Conservation (phyloP, 139 green algal species). For the Tetraselmis striata region DNA sequence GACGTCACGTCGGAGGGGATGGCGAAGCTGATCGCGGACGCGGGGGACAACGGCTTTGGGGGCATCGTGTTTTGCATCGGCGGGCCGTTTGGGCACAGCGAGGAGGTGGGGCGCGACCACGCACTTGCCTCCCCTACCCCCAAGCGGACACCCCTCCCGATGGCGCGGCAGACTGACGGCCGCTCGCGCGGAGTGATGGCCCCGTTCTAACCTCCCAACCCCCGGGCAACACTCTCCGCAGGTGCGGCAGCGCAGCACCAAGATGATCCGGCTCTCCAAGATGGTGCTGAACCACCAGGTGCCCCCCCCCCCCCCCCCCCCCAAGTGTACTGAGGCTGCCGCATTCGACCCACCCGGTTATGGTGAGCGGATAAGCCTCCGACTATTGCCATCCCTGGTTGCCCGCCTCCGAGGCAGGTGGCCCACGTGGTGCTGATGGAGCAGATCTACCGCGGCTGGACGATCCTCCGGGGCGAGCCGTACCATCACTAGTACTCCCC, state of each 20-base stretch:
- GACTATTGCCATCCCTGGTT: too few relatives aligned
- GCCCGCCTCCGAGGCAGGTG: too few relatives aligned
- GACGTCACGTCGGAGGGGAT: constrained; percentile 43
- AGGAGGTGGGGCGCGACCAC: not conserved
- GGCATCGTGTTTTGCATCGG: constrained; percentile 61
- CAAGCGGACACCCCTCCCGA: too few relatives aligned
- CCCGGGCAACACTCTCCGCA: too few relatives aligned
- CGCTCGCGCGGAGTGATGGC: too few relatives aligned
- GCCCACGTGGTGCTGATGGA: constrained; percentile 75
- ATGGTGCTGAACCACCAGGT: constrained; percentile 83
- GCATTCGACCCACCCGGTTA: too few relatives aligned
- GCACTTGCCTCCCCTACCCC: too few relatives aligned
- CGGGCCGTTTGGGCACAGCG: constrained; percentile 66
- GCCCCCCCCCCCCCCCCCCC: not conserved
- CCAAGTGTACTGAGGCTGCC: too few relatives aligned
- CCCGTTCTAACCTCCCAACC: too few relatives aligned
- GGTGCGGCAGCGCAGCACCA: constrained; percentile 43
- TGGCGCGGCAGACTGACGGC: too few relatives aligned
- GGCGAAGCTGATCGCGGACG: constrained; percentile 50
- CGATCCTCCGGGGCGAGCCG: constrained; percentile 66
- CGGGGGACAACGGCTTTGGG: constrained; percentile 28
- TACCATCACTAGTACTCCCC: constrained; percentile 81
- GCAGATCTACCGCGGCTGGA: constrained; percentile 79
- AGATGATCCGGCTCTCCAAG: constrained; percentile 42
- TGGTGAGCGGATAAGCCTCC: too few relatives aligned